These are phyloP conservation scores for Phytophthora europaea DNA, from an alignment of 352 stramenopile genomes.

Conservation along the genomic window DNA sequence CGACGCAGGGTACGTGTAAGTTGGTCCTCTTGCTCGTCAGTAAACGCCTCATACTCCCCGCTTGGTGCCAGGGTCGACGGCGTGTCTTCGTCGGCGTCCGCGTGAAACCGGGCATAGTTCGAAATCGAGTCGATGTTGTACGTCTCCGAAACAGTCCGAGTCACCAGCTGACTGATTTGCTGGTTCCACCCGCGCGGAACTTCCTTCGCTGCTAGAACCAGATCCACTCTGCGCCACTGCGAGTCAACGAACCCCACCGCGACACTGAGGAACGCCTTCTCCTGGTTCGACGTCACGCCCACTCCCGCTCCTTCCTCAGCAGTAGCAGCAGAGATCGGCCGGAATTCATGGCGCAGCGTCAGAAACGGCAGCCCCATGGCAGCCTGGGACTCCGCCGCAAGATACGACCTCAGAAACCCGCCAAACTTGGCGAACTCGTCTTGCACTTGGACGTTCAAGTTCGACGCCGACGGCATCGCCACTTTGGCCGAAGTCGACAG, in stretches of 20 bases:
- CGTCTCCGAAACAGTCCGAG: slow-evolving; percentile 21
- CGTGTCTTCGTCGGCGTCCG: slow-evolving; percentile 4
- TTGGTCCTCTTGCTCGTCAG: slow-evolving; percentile 28
- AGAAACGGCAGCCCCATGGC: slow-evolving; percentile 37
- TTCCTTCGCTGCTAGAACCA: slow-evolving; percentile 34
- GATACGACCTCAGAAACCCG: slow-evolving; percentile 26
- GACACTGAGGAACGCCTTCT: slow-evolving; percentile 32
- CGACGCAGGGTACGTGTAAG: slow-evolving; percentile 33
- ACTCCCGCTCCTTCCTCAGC: slow-evolving; percentile 10
- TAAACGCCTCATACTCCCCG: background rate
- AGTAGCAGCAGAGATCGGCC: slow-evolving; percentile 4
- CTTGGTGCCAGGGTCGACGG: background rate
- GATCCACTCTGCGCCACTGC: slow-evolving; percentile 39
- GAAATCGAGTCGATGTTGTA: slow-evolving; percentile 27
- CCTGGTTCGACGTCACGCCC: slow-evolving; percentile 8
- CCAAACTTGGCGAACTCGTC: slow-evolving; percentile 41
- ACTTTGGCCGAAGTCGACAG: slow-evolving; percentile 1
- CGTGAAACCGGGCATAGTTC: slow-evolving; percentile 31
- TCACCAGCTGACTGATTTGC: slow-evolving; percentile 29
- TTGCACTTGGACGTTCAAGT: slow-evolving; percentile 26
- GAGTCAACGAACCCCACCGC: slow-evolving; percentile 42
- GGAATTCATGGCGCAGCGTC: slow-evolving; percentile 31
- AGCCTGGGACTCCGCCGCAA: slow-evolving; percentile 27
- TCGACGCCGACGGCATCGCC: slow-evolving; percentile 11
- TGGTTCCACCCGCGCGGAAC: slow-evolving; percentile 27